Evolutionary conservation across 2,329 filamentous ascomycete genomes (phyloP), one percentile per base, ranked within the genome.

Genomic region (Periglandula ipomoeae): DNA sequence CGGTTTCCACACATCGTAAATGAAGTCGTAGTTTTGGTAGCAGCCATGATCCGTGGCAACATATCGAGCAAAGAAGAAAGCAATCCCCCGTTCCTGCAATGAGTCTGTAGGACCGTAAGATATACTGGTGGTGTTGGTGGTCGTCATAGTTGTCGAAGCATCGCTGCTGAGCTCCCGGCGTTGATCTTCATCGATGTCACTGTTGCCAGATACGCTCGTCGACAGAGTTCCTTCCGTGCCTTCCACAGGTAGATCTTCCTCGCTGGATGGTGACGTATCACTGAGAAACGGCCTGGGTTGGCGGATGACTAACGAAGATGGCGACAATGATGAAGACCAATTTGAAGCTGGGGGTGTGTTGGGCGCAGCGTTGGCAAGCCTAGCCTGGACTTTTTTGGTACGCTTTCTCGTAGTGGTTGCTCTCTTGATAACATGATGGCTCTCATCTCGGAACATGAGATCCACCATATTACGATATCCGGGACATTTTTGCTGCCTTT

Each of bases 361-460:
- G 10, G 43, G 20, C 6, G 27, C 37, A 15, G 32, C 9, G 26
- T 32, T 45, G 34, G 46, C 39, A 20, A 48, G 35, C 41, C 52
- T 50, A 6, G 49, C 47, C 50, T 43, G 52, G 26, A 54, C 50
- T 39, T 62, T 63, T 48, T 56, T 58, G 37, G 48, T 48, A 22
- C 53, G 52, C 30, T 55, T 58, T 46, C 59, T 59, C 19, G 58
- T 54, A 23, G 59, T 68, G 46, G 66, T 69, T 41, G 71, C 73
- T 61, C 75, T 78, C 55, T 72, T 70, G 54, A 75, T 75, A 48
- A 79, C 75, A 57, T 76, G 73, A 27, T 68, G 70, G 53, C 73
- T 79, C 59, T 79, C 73, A 56, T 79, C 74, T 38, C 76, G 71
- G 55, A 80, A 79, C 67, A 79, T 77, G 52, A 79, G 67, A 53